Conservation (phyloP, 2,329 filamentous ascomycete species). For the Hypoxylon sp. region DNA sequence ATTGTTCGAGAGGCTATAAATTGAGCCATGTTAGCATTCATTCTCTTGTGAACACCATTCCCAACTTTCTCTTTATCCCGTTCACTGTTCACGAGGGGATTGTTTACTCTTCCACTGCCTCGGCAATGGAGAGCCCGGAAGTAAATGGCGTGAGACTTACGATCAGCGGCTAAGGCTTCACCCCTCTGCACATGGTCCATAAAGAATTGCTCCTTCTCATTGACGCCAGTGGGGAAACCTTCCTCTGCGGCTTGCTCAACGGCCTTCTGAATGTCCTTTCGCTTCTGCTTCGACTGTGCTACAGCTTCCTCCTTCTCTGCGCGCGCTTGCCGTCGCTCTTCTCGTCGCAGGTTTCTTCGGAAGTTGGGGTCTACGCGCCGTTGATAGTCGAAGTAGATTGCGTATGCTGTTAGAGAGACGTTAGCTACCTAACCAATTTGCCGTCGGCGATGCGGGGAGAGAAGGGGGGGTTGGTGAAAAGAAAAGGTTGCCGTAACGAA, state of each 20-base stretch:
- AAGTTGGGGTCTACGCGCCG: constrained; percentile 76
- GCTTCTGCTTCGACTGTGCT: constrained; percentile 75
- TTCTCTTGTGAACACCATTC: constrained; percentile 13
- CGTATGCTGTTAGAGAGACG: constrained; percentile 66
- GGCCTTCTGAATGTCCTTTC: constrained; percentile 79
- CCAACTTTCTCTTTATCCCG: not conserved
- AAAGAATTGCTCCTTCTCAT: constrained; percentile 96
- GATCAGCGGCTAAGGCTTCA: constrained; percentile 85
- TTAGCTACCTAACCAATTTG: constrained; percentile 30
- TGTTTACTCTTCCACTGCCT: not conserved
- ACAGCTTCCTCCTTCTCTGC: constrained; percentile 80
- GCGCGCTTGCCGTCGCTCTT: constrained; percentile 80
- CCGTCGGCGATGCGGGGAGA: constrained; percentile 35
- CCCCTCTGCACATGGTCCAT: constrained; percentile 94
- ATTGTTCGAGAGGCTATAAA: constrained; percentile 74
- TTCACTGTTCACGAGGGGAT: not conserved
- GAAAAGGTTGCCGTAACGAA: not conserved
- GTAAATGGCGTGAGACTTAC: constrained; percentile 66
- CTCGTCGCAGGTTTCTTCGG: constrained; percentile 77
- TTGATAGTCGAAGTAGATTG: constrained; percentile 77
- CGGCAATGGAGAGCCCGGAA: not conserved
- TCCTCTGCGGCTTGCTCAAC: constrained; percentile 89
- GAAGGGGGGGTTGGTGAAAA: constrained; percentile 2
- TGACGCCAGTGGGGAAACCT: constrained; percentile 89
- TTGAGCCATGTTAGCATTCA: constrained; percentile 33